Percentiles rank a stretch among this genome's conserved stretches.
These are phyloP conservation scores for Globisporangium solare DNA, from an alignment of 352 stramenopile genomes.

Conservation along the genomic window DNA sequence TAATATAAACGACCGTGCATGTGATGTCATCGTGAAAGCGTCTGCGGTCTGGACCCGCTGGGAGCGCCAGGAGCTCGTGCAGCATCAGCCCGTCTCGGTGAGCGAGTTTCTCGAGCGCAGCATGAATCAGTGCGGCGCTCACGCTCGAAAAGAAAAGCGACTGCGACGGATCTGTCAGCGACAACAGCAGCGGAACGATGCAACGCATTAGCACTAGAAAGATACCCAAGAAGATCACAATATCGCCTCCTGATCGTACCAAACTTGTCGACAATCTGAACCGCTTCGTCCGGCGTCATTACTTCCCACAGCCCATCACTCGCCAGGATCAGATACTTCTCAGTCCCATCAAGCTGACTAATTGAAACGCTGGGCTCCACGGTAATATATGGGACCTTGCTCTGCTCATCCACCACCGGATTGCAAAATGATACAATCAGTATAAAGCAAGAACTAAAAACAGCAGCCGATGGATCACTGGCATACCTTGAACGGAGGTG, in stretches of 20 bases:
- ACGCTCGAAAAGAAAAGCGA: constrained; percentile 50
- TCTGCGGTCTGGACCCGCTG: constrained; percentile 39
- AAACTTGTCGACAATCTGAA: constrained; percentile 64
- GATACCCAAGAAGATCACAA: neutral
- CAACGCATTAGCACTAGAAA: neutral
- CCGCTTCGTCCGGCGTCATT: constrained; percentile 53
- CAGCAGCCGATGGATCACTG: too few species aligned
- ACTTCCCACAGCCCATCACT: constrained; percentile 85
- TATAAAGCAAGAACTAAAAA: neutral
- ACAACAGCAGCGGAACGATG: neutral
- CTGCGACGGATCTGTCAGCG: constrained; percentile 30
- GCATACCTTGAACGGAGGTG: constrained; percentile 87
- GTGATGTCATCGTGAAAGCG: constrained; percentile 79
- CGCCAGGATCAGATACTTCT: constrained; percentile 73
- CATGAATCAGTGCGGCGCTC: constrained; percentile 63
- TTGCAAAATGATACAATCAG: constrained; percentile 2
- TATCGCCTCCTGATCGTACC: constrained; percentile 24
- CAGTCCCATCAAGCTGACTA: constrained; percentile 40
- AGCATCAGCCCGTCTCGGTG: constrained; percentile 67
- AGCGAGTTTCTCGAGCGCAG: constrained; percentile 61
- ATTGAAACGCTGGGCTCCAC: constrained; percentile 56
- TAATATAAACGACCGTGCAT: constrained; percentile 70
- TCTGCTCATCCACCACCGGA: constrained; percentile 23
- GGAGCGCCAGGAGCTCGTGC: constrained; percentile 58
- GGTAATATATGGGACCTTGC: constrained; percentile 78